These are phyloP conservation scores for Anthracocystis walkeri DNA, from an alignment of 1,284 basidiomycete genomes.

Conservation along the genomic window DNA sequence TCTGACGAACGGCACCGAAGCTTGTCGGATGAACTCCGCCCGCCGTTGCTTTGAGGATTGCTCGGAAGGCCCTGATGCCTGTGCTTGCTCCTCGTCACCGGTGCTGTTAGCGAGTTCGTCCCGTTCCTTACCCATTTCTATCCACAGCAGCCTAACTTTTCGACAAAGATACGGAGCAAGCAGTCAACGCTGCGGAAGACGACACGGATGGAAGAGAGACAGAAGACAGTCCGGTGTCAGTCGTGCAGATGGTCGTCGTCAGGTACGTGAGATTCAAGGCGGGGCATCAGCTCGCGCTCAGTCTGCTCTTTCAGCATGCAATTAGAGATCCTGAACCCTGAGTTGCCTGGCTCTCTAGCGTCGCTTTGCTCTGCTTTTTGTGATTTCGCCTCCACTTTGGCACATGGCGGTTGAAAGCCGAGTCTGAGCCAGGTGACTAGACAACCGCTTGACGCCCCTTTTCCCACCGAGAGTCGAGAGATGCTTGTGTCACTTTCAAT, in stretches of 20 bases:
- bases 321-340: background rate
- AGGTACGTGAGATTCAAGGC: too few relatives aligned
- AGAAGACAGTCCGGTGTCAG: background rate
- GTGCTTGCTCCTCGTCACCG: conserved; percentile 19
- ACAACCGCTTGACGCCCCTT: too few relatives aligned
- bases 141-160: background rate
- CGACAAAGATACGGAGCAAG: background rate
- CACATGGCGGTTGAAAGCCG: background rate
- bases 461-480: too few relatives aligned
- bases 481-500: background rate
- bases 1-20: conserved; percentile 35
- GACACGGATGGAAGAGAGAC: too few relatives aligned
- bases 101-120: conserved; percentile 24
- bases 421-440: background rate
- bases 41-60: conserved; percentile 35
- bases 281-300: background rate
- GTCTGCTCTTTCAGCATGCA: background rate
- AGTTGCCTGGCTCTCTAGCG: background rate
- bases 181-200: background rate
- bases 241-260: background rate
- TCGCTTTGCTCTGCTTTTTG: background rate
- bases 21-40: conserved; percentile 48
- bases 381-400: background rate
- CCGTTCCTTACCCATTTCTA: conserved; percentile 18
- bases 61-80: conserved; percentile 12